A percentile compares a stretch with the other conserved stretches of the same genome.
Conservation (phyloP, 1,139 yeast species). For the Barnettozyma hawaiiensis region DNA sequence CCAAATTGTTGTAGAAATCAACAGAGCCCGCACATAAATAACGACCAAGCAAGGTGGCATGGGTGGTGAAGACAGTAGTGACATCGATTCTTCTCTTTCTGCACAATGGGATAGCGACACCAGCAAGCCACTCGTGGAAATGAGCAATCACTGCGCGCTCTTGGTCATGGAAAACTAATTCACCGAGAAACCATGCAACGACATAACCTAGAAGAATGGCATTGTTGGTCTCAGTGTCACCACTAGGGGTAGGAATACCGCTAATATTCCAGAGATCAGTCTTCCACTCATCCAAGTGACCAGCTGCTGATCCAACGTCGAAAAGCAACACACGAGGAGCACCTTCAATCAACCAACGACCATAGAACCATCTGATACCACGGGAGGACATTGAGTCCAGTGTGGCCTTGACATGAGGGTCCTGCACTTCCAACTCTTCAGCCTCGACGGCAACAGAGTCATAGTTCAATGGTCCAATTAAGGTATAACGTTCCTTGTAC, state of each 20-base stretch:
- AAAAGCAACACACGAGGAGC: conserved; percentile 90
- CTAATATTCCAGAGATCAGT: conserved; percentile 86
- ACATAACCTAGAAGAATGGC: conserved; percentile 89
- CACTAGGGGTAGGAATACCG: conserved; percentile 90
- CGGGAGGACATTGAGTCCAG: conserved; percentile 70
- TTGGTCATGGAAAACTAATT: conserved; percentile 73
- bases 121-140: conserved; percentile 98
- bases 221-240: conserved; percentile 83
- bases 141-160: conserved; percentile 89
- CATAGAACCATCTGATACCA: conserved; percentile 81
- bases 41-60: conserved; percentile 92
- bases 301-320: conserved; percentile 72
- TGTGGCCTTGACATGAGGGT: conserved; percentile 52
- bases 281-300: conserved; percentile 84
- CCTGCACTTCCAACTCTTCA: conserved; percentile 68
- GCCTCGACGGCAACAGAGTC: conserved; percentile 88
- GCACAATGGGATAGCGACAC: conserved; percentile 90
- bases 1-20: conserved; percentile 89
- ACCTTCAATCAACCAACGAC: conserved; percentile 96
- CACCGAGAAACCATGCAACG: conserved; percentile 97
- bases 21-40: conserved; percentile 95
- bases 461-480: conserved; percentile 82
- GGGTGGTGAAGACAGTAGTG: conserved; percentile 94
- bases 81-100: conserved; percentile 88
- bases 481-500: conserved; percentile 79